Base-by-base conservation (phyloP, 1,284 basidiomycete genomes). In the Austroboletus rostrupii region DNA sequence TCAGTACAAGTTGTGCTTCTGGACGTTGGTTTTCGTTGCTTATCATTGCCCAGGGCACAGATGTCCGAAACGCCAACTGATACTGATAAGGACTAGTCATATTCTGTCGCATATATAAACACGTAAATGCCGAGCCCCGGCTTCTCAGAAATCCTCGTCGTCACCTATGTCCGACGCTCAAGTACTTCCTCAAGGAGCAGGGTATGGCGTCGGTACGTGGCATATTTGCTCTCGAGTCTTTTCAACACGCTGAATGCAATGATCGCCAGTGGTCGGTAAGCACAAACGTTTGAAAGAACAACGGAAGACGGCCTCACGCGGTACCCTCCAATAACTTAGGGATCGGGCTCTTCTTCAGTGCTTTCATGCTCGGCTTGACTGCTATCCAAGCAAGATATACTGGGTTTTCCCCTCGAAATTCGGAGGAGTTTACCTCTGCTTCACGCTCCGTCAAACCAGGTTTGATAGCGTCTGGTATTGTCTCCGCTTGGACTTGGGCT, bases 391-490 rank as follows among this genome's bases (percentile, higher is more conserved):
- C 81, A 31, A 79, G 87, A 36, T 89, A 90, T 59, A 90, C 87
- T 0, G 74, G 80, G 0, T 85, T 83, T 66, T 87, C 84, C 5
- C 85, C 85, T 17, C 80, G 79, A 53, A 81, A 75, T 55, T 79
- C 82, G 8, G 84, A 87, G 61, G 92, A 95, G 65, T 94, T 93
- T 68, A 89, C 83, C 56, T 87, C 83, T 49, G 92, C 92, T 3
- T 88, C 85, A 4, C 73, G 85, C 31, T 87, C 83, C 53, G 80
- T 93, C 44, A 93, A 93, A 58, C 91, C 93, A 2, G 93, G 92
- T 8, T 74, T 97, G 38, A 93, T 96, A 52, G 93, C 92, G 0
- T 82, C 90, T 11, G 92, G 92, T 8, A 93, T 96, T 54, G 90
- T 95, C 17, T 85, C 83, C 19, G 85, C 87, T 11, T 89, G 86